Base-by-base conservation (phyloP, 768 basidiomycete genomes). In the Phaffia tasmanica region DNA sequence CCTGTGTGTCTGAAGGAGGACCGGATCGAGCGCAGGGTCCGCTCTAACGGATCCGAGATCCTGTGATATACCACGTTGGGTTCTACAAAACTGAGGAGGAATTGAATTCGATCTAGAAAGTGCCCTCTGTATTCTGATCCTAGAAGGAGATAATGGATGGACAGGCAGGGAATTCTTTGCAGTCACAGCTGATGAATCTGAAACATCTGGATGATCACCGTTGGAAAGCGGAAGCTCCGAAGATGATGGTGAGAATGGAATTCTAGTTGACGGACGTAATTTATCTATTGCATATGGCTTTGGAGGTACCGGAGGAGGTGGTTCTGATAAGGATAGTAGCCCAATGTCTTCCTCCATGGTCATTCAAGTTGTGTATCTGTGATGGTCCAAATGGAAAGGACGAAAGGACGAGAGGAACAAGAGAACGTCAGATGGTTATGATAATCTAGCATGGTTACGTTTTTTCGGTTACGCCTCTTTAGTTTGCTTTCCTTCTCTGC, bases 71-170 rank as follows among this genome's bases (percentile, higher is more conserved):
- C 35, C 29, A 7, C 46, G n/a, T 3, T 27, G 35, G 1, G 51
- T 27, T 0, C 66, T 58, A 53, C 66, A 46, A 2, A n/a, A 27
- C 8, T 60, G 49, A 1, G 61, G 53, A 18, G 66, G 66, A 9
- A 48, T 47, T 16, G 66, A 67, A 60, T 67, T 67, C 21, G 66
- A 67, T 4, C 66, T 42, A 8, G 66, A 56, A 23, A 67, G 66
- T 0, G 55, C 3, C 1, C 64, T 57, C 29, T 65, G 57, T 21
- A 46, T 51, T 8, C 64, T 57, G 1, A 58, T 63, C 23, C 63
- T 16, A 1, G 50, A 19, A 4, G 63, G 63, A 5, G 16, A 32
- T 30, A 14, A 18, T 21, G 53, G 32, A 23, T 50, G 63, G 30
- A 16, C 30, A 6, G 25, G 14, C 9, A 30, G 27, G 27, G 42